Evolutionary conservation across 768 basidiomycete species (phyloP).

Genomic region (Pulveroboletus sp.): DNA sequence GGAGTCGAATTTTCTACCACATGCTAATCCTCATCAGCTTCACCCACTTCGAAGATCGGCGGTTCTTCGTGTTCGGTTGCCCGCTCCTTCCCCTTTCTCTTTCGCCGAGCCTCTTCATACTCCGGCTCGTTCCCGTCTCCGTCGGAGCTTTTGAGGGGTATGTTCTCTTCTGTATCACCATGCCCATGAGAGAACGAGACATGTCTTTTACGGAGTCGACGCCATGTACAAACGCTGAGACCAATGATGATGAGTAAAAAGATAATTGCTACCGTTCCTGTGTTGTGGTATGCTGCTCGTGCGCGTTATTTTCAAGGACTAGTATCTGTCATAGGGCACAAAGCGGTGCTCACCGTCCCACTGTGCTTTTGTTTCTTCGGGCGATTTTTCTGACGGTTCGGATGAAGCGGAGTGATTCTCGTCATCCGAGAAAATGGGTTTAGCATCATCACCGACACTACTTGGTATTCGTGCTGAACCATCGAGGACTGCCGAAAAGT

Average conservation of each 20-base stretch:
- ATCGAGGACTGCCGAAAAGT: slow-evolving; percentile 77
- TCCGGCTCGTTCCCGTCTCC: slow-evolving; percentile 41
- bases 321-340: background rate
- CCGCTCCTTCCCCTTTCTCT: slow-evolving; percentile 47
- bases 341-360: slow-evolving; percentile 73
- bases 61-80: slow-evolving; percentile 31
- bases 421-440: slow-evolving; percentile 56
- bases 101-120: slow-evolving; percentile 32
- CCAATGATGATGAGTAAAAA: slow-evolving; percentile 64
- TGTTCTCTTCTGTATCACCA: slow-evolving; percentile 52
- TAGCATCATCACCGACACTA: slow-evolving; percentile 66
- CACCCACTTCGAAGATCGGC: slow-evolving; percentile 54
- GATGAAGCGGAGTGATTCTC: slow-evolving; percentile 35
- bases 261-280: slow-evolving; percentile 82
- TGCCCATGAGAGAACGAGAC: slow-evolving; percentile 21
- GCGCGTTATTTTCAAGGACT: background rate
- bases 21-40: slow-evolving; percentile 41
- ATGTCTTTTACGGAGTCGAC: slow-evolving; percentile 38
- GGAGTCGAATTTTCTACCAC: slow-evolving; percentile 13
- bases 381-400: slow-evolving; percentile 47
- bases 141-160: slow-evolving; percentile 52
- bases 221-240: slow-evolving; percentile 78
- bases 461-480: slow-evolving; percentile 80
- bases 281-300: slow-evolving; percentile 78
- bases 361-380: slow-evolving; percentile 77